Conservation (phyloP, 345 rosid species). For the Bruguiera parviflora region DNA sequence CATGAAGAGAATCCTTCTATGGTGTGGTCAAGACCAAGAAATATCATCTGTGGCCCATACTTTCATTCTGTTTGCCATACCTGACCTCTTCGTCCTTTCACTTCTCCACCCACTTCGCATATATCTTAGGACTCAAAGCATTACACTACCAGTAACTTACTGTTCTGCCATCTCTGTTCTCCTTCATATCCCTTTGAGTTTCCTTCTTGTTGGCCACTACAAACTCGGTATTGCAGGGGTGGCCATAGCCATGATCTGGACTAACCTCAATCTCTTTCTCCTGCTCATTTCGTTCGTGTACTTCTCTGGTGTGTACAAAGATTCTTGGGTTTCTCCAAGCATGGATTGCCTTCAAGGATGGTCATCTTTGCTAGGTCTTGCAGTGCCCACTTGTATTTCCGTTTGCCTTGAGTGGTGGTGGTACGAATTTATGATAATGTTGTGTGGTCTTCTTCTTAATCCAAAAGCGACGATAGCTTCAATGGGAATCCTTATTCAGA, state of each 20-base stretch:
- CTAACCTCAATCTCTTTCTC: slow-evolving; percentile 76
- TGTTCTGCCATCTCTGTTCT: slow-evolving; percentile 84
- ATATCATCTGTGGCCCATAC: slow-evolving; percentile 72
- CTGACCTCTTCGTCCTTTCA: slow-evolving; percentile 87
- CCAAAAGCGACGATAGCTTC: slow-evolving; percentile 92
- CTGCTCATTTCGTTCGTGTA: slow-evolving; percentile 60
- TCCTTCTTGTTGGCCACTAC: slow-evolving; percentile 65
- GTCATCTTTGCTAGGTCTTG: slow-evolving; percentile 79
- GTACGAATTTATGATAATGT: slow-evolving; percentile 93
- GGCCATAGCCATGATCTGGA: slow-evolving; percentile 83
- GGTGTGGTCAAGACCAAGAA: slow-evolving; percentile 82
- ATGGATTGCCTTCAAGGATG: slow-evolving; percentile 73
- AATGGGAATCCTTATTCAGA: slow-evolving; percentile 94
- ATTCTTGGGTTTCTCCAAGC: slow-evolving; percentile 81
- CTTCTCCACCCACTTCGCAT: slow-evolving; percentile 87
- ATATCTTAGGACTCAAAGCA: slow-evolving; percentile 79
- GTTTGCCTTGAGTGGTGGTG: slow-evolving; percentile 99
- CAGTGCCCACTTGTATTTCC: slow-evolving; percentile 83
- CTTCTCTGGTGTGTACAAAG: slow-evolving; percentile 65
- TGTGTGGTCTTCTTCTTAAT: slow-evolving; percentile 73
- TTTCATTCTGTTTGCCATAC: slow-evolving; percentile 72
- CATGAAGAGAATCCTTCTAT: slow-evolving; percentile 62
- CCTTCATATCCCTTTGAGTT: slow-evolving; percentile 77
- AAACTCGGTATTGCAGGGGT: slow-evolving; percentile 86
- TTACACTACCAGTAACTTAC: slow-evolving; percentile 81